Base-by-base conservation (phyloP, 2,329 filamentous ascomycete genomes). In the Hypomyces rosellus region DNA sequence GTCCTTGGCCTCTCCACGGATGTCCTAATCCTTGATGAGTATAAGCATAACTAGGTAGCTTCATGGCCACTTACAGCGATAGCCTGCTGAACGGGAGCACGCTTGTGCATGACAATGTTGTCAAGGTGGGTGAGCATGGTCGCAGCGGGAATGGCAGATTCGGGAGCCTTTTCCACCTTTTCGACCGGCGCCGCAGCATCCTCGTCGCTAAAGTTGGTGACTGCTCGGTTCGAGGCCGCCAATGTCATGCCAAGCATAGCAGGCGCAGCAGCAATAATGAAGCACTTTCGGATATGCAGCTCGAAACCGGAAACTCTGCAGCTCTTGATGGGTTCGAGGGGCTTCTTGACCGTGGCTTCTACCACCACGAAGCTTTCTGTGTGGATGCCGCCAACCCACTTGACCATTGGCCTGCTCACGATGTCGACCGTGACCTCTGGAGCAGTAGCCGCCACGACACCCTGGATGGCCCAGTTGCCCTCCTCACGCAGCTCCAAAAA, bases 21-120 rank as follows among this genome's bases (percentile, higher is more conserved):
- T 62, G 49, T 68, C 64, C 38, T 41, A 20, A 43, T 48, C 16
- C 38, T 16, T 49, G 18, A 46, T 20, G 18, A 25, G n/a, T 18
- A 20, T 8, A 1, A 45, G 25, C 12, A 30, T n/a, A 12, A 12
- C 14, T 7, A n/a, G 1, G 41, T 45, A 18, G 20, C 14, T 18
- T 25, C 34, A 9, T 16, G 15, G 20, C 4, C 15, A 33, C 63
- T 85, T 81, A 62, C 75, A 69, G 75, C 73, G 62, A 92, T 92
- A 52, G 91, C 89, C 67, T 95, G 89, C 71, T 93, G 95, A 55
- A 95, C 86, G 55, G 90, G 89, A 1, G 89, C 88, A 51, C 93
- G 85, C 65, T 96, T 87, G 73, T 96, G 91, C 74, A 99, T 87
- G 47, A 88, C 88, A 53, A 88, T 84, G 77, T 97, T 96, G 75